Base-by-base conservation (phyloP, 805 yeast genomes). In the Debaryomyces maramus region DNA sequence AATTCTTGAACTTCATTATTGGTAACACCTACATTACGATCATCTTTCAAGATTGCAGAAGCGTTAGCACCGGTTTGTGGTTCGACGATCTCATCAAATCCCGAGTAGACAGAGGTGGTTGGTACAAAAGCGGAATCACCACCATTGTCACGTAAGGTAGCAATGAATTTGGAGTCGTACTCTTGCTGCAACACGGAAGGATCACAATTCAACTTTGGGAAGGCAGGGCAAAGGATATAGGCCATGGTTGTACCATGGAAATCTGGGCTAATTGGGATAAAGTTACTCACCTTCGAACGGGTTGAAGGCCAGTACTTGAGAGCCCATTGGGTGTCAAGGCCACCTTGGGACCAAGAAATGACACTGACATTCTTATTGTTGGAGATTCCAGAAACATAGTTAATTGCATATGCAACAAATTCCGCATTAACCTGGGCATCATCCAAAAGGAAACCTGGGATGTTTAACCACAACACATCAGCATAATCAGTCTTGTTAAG, bases 241-340 rank as follows among this genome's bases (percentile, higher is more conserved):
- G 19, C 75, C 77, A 44, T 64, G 77, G 13, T 74, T 77, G 78
- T 78, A 75, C 34, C 70, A 67, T 47, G 78, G 73, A 46, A 58
- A 23, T 35, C 38, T 17, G 38, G 32, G 18, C 38, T 35, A 19
- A 35, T 15, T 24, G 38, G 38, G 17, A 33, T 38, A 15, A 26
- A 41, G 22, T 27, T 26, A 8, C 30, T 21, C n/a, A 35, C 32
- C 11, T 26, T 23, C 13, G 26, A 21, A 16, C 38, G 18, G 7
- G 32, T 35, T 13, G 38, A 35, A 14, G 20, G 13, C 38, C 38
- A 35, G 16, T 26, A 35, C 15, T 24, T 35, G 4, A 35, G 13
- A 5, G 32, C 38, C 38, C 38, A 35, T 17, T 35, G 38, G 11
- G 38, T 35, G 11, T 17, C 20, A 10, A 26, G 32, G 16, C 38